These are phyloP conservation scores for Triticum timopheevii DNA, from an alignment of 176 grass and related monocot genomes.

Conservation along the genomic window DNA sequence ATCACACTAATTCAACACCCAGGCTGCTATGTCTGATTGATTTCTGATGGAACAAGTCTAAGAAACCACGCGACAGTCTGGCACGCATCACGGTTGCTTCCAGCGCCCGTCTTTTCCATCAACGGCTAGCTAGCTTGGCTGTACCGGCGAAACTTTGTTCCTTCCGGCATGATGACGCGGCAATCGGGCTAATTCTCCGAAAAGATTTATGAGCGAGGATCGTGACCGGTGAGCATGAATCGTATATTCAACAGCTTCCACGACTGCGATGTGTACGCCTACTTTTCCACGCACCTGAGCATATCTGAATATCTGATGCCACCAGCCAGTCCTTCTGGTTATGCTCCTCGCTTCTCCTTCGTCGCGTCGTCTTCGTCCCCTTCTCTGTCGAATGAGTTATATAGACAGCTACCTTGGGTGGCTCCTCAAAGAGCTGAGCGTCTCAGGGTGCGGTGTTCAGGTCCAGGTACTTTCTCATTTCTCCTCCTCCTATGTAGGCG, in stretches of 20 bases:
- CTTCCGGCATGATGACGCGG: background rate
- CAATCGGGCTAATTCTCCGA: background rate
- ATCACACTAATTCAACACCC: no score
- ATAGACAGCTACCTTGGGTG: background rate
- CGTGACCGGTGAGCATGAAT: background rate
- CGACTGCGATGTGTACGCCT: background rate
- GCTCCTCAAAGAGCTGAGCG: background rate
- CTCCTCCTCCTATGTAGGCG: background rate
- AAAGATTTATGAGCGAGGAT: background rate
- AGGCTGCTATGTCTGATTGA: background rate
- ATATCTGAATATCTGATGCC: background rate
- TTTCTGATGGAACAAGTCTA: background rate
- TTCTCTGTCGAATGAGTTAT: background rate
- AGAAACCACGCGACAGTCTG: background rate
- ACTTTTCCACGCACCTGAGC: background rate
- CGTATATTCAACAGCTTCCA: background rate
- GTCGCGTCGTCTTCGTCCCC: background rate
- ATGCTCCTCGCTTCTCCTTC: background rate
- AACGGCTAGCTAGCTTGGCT: background rate
- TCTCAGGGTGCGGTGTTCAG: background rate
- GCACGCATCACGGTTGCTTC: background rate
- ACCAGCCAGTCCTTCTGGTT: background rate
- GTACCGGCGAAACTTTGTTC: background rate
- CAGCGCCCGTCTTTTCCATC: background rate
- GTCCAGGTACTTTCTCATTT: slow-evolving; percentile 17